Conservation (phyloP, 2,329 filamentous ascomycete species). For the Aspergillus eucalypticola region DNA sequence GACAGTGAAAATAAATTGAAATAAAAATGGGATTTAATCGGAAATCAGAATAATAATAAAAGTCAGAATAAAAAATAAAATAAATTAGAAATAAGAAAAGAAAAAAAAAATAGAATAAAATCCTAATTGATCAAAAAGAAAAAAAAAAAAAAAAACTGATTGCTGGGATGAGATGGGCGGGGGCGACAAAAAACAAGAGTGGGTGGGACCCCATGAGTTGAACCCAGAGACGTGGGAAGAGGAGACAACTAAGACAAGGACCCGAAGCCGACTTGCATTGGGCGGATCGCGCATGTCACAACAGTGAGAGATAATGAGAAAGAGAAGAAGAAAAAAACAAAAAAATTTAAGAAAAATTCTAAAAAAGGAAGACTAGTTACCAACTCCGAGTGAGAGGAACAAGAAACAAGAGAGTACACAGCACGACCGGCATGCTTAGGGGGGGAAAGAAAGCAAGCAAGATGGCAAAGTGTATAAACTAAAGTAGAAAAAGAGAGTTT, state of each 20-base stretch:
- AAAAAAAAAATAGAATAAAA: not conserved
- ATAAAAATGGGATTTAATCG: not conserved
- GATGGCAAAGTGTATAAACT: not conserved
- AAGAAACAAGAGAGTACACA: not conserved
- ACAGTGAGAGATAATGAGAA: not conserved
- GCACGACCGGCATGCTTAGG: not conserved
- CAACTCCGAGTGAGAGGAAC: no score
- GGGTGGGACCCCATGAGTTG: conserved; percentile 8
- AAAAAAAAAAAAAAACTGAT: not conserved
- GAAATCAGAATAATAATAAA: not conserved
- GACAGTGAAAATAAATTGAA: conserved; percentile 1
- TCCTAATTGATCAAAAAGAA: not conserved
- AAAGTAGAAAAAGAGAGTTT: not conserved
- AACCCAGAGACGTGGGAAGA: conserved; percentile 13
- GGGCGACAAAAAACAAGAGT: not conserved
- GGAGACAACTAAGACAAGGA: conserved; percentile 1
- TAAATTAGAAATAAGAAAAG: not conserved
- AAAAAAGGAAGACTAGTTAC: no score
- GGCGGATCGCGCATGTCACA: not conserved
- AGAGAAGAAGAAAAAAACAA: no score
- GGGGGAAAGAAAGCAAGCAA: not conserved
- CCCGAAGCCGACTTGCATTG: not conserved
- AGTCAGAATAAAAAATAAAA: not conserved
- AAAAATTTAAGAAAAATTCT: no score
- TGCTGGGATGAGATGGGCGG: not conserved